Evolutionary conservation across 306 rosid genomes (phyloP).

Genomic region (Argentina anserina): DNA sequence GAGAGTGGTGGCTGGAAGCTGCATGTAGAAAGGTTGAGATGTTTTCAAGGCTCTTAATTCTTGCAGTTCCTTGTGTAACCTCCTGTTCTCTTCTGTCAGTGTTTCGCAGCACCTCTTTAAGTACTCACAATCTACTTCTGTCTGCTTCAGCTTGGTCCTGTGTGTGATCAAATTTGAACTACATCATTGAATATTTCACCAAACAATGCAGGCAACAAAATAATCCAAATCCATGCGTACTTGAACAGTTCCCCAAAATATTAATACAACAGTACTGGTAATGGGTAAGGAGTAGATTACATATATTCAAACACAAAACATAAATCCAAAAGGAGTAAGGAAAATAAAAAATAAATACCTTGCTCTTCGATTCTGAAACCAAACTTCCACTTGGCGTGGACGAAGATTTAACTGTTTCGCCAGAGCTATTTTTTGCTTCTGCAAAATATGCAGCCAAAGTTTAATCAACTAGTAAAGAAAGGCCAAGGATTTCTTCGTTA

Average conservation of each 20-base stretch:
- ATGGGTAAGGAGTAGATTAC: too few species aligned
- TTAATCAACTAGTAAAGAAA: not conserved
- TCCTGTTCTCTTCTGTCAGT: conserved; percentile 84
- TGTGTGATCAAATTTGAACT: not conserved
- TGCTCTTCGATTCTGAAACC: conserved; percentile 99
- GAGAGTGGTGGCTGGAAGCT: conserved; percentile 94
- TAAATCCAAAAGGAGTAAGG: not conserved
- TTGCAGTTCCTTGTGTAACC: conserved; percentile 88
- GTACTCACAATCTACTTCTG: conserved; percentile 95
- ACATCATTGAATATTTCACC: not conserved
- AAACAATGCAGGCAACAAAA: not conserved
- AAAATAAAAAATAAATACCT: conserved; percentile 36
- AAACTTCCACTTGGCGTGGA: conserved; percentile 98
- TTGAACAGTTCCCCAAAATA: not conserved
- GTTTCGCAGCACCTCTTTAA: conserved; percentile 88
- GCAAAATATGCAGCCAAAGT: conserved; percentile 1
- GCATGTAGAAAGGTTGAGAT: conserved; percentile 82
- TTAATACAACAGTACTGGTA: not conserved
- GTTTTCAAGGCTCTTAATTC: conserved; percentile 86
- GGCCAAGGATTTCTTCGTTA: not conserved
- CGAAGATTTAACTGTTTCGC: conserved; percentile 85
- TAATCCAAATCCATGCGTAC: not conserved
- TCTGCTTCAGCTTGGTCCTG: conserved; percentile 97
- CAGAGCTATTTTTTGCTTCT: conserved; percentile 86
- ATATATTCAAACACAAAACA: not conserved